phyloP scores from a whole-genome alignment of 2,329 filamentous ascomycete genomes.

The Stenocarpella maydis region DNA sequence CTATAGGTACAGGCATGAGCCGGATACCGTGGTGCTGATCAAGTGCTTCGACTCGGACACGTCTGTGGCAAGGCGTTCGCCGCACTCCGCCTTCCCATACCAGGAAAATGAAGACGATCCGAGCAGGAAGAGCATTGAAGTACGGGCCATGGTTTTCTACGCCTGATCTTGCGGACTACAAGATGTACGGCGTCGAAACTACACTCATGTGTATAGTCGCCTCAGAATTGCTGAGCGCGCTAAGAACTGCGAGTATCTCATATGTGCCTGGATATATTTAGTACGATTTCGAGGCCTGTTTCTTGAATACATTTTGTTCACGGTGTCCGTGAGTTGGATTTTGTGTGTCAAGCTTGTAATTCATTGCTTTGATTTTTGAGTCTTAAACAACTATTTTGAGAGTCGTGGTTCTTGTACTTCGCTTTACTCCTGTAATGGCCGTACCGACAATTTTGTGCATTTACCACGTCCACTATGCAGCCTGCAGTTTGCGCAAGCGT shows the following conservation, averaged over 20 bases:
- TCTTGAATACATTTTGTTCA: too few species aligned
- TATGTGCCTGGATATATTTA: too few species aligned
- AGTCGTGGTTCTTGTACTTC: too few species aligned
- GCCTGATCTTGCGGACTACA: neutral
- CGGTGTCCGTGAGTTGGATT: too few species aligned
- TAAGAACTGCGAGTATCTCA: too few species aligned
- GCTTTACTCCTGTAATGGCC: neutral
- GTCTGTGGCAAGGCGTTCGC: conserved; percentile 37
- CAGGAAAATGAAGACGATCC: conserved; percentile 47
- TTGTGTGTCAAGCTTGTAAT: too few species aligned
- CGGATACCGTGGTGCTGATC: conserved; percentile 64
- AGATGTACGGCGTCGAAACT: neutral
- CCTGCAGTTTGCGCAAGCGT: neutral
- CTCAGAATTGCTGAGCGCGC: neutral
- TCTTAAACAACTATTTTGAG: too few species aligned
- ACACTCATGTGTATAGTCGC: neutral
- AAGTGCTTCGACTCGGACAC: conserved; percentile 66
- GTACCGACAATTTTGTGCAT: neutral
- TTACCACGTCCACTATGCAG: neutral
- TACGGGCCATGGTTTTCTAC: conserved; percentile 31
- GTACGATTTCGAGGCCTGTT: too few species aligned
- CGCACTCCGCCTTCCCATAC: conserved; percentile 41
- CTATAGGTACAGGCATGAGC: conserved; percentile 59
- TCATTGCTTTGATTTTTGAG: too few species aligned
- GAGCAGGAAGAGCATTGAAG: conserved; percentile 35